Evolutionary conservation across 352 stramenopile genomes (phyloP).

Genomic region (Phytophthora boehmeriae): DNA sequence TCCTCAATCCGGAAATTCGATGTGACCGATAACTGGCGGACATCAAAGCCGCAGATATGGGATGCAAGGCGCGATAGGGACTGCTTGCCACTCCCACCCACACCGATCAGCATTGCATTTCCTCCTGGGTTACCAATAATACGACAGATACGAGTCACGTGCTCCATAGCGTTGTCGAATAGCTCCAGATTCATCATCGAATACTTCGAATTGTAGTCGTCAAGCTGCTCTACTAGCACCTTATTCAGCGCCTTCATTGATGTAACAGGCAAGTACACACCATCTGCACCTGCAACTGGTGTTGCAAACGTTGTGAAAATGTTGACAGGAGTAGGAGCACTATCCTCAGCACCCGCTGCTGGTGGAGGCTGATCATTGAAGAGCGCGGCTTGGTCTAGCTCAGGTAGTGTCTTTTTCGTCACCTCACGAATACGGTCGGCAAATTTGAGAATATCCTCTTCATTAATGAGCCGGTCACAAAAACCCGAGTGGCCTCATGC

Average conservation of each 20-base stretch:
- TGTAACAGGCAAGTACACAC: conserved; percentile 72
- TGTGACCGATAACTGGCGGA: conserved; percentile 95
- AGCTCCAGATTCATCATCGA: conserved; percentile 99
- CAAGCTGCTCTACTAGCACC: conserved; percentile 93
- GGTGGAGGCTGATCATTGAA: conserved; percentile 71
- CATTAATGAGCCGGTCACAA: conserved; percentile 95
- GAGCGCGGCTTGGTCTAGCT: conserved; percentile 84
- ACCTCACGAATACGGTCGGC: conserved; percentile 92
- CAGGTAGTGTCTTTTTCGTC: conserved; percentile 91
- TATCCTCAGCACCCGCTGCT: conserved; percentile 29
- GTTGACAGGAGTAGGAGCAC: conserved; percentile 52
- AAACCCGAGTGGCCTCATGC: conserved; percentile 97
- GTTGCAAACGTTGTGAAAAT: conserved; percentile 97
- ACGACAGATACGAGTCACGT: conserved; percentile 96
- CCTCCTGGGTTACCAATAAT: conserved; percentile 97
- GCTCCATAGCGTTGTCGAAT: conserved; percentile 97
- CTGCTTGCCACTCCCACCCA: conserved; percentile 97
- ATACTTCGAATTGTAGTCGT: conserved; percentile 97
- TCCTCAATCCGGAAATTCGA: conserved; percentile 97
- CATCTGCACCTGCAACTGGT: conserved; percentile 64
- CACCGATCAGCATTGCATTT: conserved; percentile 98
- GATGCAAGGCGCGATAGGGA: conserved; percentile 95
- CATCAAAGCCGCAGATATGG: conserved; percentile 97
- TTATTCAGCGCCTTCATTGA: conserved; percentile 90
- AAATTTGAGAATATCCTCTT: conserved; percentile 94